A percentile compares a stretch with the other conserved stretches of the same genome.
Evolutionary conservation across 495 filamentous ascomycete species (phyloP).

Genomic region (Mycothermus thermophilus): DNA sequence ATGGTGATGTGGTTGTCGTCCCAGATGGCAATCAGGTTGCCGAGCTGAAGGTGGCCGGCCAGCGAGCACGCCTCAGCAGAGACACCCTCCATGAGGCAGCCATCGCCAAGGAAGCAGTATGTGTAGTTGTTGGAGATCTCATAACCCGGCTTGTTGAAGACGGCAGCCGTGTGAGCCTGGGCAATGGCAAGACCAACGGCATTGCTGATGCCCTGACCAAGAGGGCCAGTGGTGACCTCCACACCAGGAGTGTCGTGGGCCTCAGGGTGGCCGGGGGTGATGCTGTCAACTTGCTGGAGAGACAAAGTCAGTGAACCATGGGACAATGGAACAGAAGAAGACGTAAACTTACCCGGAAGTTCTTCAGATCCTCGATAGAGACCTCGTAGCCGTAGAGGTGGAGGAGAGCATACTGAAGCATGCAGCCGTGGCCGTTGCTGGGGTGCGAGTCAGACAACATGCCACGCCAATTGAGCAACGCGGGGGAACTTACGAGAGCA

Average conservation of each 20-base stretch:
- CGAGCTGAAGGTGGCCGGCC: conserved; percentile 92
- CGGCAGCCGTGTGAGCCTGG: conserved; percentile 74
- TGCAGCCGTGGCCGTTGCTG: conserved; percentile 96
- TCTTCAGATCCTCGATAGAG: conserved; percentile 80
- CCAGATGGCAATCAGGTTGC: conserved; percentile 92
- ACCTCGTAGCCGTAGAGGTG: conserved; percentile 89
- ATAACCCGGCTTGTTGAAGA: conserved; percentile 95
- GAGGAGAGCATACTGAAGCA: conserved; percentile 97
- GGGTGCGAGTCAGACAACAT: not conserved
- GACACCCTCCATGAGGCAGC: conserved; percentile 97
- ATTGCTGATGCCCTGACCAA: conserved; percentile 90
- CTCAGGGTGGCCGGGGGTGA: conserved; percentile 94
- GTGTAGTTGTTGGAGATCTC: conserved; percentile 93
- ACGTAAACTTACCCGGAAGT: conserved; percentile 68
- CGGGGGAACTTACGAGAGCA: conserved; percentile 81
- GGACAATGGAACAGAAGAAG: not conserved
- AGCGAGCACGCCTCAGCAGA: conserved; percentile 81
- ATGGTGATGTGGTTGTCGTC: conserved; percentile 94
- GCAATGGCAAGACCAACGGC: conserved; percentile 95
- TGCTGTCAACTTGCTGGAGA: conserved; percentile 66
- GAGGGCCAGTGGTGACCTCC: conserved; percentile 94
- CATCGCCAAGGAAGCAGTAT: conserved; percentile 92
- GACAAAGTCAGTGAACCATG: conserved; percentile 5
- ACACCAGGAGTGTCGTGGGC: conserved; percentile 90
- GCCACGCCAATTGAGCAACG: too few species aligned